Evolutionary conservation across 192 early-diverging fungal genomes (phyloP).

Genomic region (Podila horticola): DNA sequence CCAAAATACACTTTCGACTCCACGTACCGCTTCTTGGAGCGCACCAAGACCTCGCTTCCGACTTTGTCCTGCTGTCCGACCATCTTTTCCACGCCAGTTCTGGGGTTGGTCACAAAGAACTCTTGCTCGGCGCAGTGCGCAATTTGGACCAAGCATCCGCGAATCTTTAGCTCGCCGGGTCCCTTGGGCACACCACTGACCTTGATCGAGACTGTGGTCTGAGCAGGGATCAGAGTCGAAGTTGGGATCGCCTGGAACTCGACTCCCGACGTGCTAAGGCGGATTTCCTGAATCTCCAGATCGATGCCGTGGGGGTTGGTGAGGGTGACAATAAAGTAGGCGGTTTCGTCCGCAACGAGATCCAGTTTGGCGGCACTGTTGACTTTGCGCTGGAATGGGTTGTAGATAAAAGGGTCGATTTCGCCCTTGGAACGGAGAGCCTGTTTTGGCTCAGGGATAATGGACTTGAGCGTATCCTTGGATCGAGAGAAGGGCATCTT

Average conservation of each 20-base stretch:
- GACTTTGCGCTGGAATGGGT: constrained; percentile 75
- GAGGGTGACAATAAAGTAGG: constrained; percentile 75
- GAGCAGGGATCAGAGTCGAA: constrained; percentile 74
- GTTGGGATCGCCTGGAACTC: constrained; percentile 66
- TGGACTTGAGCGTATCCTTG: constrained; percentile 44
- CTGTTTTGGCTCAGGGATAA: constrained; percentile 36
- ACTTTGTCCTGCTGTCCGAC: not conserved
- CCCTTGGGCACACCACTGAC: constrained; percentile 71
- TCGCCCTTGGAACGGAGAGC: constrained; percentile 32
- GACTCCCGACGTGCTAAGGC: constrained; percentile 69
- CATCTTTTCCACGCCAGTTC: constrained; percentile 4
- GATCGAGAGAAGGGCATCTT: constrained; percentile 69
- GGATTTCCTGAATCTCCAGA: constrained; percentile 75
- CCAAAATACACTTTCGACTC: not conserved
- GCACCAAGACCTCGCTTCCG: constrained; percentile 10
- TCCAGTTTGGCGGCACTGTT: constrained; percentile 59
- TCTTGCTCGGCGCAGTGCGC: constrained; percentile 65
- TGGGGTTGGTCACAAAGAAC: constrained; percentile 53
- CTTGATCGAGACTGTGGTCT: constrained; percentile 67
- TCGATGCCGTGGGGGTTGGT: constrained; percentile 86
- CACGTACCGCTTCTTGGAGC: constrained; percentile 39
- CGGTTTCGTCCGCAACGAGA: constrained; percentile 74
- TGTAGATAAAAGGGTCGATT: constrained; percentile 82
- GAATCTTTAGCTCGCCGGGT: constrained; percentile 68
- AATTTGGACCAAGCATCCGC: constrained; percentile 68